These are phyloP conservation scores for Phytophthora colocasiae DNA, from an alignment of 352 stramenopile species.

Conservation along the genomic window DNA sequence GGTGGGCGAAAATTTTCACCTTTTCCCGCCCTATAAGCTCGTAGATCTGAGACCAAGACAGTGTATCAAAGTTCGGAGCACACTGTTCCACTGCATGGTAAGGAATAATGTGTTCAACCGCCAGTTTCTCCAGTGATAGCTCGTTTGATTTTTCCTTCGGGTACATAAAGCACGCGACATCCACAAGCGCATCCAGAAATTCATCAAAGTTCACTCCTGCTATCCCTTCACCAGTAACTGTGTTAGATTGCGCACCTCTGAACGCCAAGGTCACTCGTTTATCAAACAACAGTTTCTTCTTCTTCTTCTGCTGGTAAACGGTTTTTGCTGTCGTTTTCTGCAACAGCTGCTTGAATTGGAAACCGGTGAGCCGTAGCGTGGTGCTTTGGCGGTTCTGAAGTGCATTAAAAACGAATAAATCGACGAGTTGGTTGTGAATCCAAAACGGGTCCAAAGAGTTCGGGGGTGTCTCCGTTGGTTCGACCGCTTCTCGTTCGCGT, in stretches of 20 bases:
- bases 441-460: slow-evolving; percentile 49
- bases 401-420: slow-evolving; percentile 69
- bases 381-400: slow-evolving; percentile 62
- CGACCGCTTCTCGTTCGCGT: not conserved
- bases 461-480: not conserved
- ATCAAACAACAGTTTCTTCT: slow-evolving; percentile 58
- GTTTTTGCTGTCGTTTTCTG: slow-evolving; percentile 40
- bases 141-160: slow-evolving; percentile 43
- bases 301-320: slow-evolving; percentile 34
- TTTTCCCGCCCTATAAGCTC: slow-evolving; percentile 36
- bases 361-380: slow-evolving; percentile 55
- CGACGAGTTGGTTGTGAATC: slow-evolving; percentile 66
- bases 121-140: slow-evolving; percentile 46
- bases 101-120: slow-evolving; percentile 45
- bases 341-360: slow-evolving; percentile 72
- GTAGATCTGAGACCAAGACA: slow-evolving; percentile 57
- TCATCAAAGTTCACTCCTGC: slow-evolving; percentile 54
- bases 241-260: slow-evolving; percentile 27
- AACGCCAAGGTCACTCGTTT: slow-evolving; percentile 38
- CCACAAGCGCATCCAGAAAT: slow-evolving; percentile 68
- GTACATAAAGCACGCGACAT: slow-evolving; percentile 55
- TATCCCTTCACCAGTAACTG: slow-evolving; percentile 23
- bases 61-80: slow-evolving; percentile 3
- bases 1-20: slow-evolving; percentile 39
- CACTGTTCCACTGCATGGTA: slow-evolving; percentile 43